These are phyloP conservation scores for Neocatenulostroma microsporum DNA, from an alignment of 2,329 filamentous ascomycete genomes.

Conservation along the genomic window DNA sequence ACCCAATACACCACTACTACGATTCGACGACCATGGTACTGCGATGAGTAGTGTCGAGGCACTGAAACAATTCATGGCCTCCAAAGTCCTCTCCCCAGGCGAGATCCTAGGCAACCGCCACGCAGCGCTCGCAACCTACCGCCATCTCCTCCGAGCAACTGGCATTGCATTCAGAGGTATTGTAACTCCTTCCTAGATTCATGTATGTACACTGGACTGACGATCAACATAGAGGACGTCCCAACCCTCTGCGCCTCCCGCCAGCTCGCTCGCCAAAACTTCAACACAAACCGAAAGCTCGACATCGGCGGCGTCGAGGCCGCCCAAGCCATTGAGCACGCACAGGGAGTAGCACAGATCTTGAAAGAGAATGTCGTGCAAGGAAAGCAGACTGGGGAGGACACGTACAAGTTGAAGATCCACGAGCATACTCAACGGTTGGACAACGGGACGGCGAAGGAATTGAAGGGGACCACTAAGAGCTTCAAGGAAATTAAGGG, in stretches of 20 bases:
- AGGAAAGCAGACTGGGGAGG: conserved; percentile 39
- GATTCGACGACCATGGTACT: not conserved
- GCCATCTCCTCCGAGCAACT: conserved; percentile 71
- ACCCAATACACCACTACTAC: too few species aligned
- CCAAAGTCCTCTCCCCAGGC: conserved; percentile 11
- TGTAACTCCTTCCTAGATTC: not conserved
- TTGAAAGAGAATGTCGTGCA: conserved; percentile 82
- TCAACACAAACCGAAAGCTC: conserved; percentile 59
- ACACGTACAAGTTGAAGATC: conserved; percentile 62
- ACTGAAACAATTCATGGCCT: conserved; percentile 10
- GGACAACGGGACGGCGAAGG: conserved; percentile 85
- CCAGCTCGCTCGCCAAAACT: conserved; percentile 62
- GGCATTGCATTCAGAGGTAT: conserved; percentile 63
- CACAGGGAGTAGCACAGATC: conserved; percentile 72
- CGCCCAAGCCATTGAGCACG: conserved; percentile 62
- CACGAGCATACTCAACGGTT: conserved; percentile 86
- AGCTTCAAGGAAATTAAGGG: conserved; percentile 36
- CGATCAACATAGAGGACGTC: too few species aligned
- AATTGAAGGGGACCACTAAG: conserved; percentile 39
- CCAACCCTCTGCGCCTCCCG: too few species aligned
- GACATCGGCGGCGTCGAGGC: conserved; percentile 52
- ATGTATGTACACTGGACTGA: too few species aligned
- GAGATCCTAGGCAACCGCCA: conserved; percentile 24
- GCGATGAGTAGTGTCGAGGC: conserved; percentile 3
- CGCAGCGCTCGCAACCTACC: conserved; percentile 70